Percentiles rank a stretch among this genome's conserved stretches.
Evolutionary conservation across 345 rosid genomes (phyloP).

Genomic region (Euphorbia tirucalli): DNA sequence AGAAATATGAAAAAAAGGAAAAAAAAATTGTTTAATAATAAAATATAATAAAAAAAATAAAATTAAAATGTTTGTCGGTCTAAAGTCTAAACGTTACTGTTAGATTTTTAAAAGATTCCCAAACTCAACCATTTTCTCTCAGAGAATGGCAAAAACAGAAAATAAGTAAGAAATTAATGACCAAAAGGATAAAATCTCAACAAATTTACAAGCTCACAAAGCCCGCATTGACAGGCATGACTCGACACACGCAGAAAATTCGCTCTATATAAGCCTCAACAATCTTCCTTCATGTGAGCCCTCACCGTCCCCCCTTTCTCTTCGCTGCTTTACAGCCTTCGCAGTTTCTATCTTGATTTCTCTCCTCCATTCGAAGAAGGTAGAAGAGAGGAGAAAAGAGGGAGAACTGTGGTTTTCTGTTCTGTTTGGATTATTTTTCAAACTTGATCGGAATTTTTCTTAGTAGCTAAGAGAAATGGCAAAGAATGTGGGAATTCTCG

Average conservation of each 20-base stretch:
- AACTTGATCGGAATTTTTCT: not conserved
- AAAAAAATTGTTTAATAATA: no score
- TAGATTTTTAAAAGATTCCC: not conserved
- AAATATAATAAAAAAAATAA: not conserved
- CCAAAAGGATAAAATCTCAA: not conserved
- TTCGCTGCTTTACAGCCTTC: not conserved
- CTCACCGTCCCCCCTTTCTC: not conserved
- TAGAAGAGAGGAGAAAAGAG: not conserved
- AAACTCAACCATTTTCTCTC: not conserved
- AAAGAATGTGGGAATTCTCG: constrained; percentile 94
- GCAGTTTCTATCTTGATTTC: not conserved
- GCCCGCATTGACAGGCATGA: not conserved
- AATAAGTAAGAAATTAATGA: not conserved
- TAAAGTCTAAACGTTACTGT: not conserved
- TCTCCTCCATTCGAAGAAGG: not conserved
- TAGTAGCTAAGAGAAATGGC: constrained; percentile 44
- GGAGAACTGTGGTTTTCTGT: not conserved
- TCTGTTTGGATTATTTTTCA: not conserved
- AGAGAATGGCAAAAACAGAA: not conserved
- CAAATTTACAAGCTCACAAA: not conserved
- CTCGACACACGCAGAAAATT: not conserved
- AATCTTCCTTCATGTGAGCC: constrained; percentile 6
- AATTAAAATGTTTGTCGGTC: not conserved
- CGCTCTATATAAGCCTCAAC: not conserved
- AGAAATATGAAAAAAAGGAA: no score